Conservation (phyloP, 2,329 filamentous ascomycete genomes). For the Coniosporium tulheliwenetii region DNA sequence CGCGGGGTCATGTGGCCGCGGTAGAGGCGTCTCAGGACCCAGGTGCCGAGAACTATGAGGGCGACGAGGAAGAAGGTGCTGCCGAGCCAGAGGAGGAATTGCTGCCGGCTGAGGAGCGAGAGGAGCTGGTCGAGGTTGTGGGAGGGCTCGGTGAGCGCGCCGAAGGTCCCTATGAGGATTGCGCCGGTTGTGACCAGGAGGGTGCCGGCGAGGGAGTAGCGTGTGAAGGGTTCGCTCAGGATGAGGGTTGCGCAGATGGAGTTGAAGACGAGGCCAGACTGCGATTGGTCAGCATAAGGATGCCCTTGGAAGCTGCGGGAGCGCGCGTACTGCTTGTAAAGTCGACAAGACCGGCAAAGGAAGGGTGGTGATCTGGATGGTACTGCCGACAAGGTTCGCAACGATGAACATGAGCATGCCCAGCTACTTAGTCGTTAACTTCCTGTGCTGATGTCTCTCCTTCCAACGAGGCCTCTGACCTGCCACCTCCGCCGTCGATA, state of each 20-base stretch:
- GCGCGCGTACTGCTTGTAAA: conserved; percentile 51
- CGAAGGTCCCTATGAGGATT: conserved; percentile 84
- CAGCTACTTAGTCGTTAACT: conserved; percentile 26
- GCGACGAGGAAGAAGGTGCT: conserved; percentile 60
- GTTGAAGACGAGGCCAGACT: conserved; percentile 92
- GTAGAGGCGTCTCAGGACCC: conserved; percentile 21
- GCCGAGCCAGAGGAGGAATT: conserved; percentile 83
- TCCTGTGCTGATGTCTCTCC: background rate
- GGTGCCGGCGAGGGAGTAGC: conserved; percentile 83
- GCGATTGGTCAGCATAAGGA: conserved; percentile 5
- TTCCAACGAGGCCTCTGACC: conserved; percentile 20
- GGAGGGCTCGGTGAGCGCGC: conserved; percentile 82
- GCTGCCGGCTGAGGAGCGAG: conserved; percentile 51
- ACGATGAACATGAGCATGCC: conserved; percentile 96
- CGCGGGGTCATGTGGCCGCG: conserved; percentile 35
- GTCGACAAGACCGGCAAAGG: conserved; percentile 90
- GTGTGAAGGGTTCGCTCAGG: conserved; percentile 83
- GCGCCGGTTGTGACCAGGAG: conserved; percentile 76
- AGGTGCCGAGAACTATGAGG: conserved; percentile 40
- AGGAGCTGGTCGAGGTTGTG: conserved; percentile 77
- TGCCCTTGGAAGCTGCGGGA: background rate
- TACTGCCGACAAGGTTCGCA: conserved; percentile 86
- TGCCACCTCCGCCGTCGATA: conserved; percentile 90
- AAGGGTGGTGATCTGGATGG: conserved; percentile 92
- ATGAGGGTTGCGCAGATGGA: conserved; percentile 92